Percentiles rank a stretch among this genome's conserved stretches.
Evolutionary conservation across 371 early-diverging fungal species (phyloP).

Genomic region (Coemansia sp.): DNA sequence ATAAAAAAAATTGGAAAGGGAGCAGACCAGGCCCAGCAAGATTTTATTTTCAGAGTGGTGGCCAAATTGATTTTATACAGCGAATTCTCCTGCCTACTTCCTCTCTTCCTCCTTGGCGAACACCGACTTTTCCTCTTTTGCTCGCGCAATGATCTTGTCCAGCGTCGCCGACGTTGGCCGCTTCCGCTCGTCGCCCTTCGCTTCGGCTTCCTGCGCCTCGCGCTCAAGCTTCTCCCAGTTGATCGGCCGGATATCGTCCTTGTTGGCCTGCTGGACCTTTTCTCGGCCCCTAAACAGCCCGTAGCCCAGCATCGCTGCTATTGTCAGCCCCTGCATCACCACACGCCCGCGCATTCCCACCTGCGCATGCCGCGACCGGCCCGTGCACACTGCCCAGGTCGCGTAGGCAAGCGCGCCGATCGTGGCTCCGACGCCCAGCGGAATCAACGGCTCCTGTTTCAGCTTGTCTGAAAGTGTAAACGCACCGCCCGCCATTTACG

Average conservation of each 20-base stretch:
- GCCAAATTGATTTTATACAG: too few relatives aligned
- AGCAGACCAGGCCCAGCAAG: too few relatives aligned
- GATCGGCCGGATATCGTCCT: conserved; percentile 26
- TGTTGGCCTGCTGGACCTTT: background rate
- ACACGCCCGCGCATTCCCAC: conserved; percentile 46
- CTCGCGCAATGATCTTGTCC: background rate
- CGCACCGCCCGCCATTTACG: conserved; percentile 11
- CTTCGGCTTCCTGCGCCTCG: conserved; percentile 32
- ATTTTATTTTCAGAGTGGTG: too few relatives aligned
- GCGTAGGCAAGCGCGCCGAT: conserved; percentile 41
- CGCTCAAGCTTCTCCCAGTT: conserved; percentile 43
- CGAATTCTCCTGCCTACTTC: too few relatives aligned
- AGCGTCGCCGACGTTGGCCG: background rate
- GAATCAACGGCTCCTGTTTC: conserved; percentile 41
- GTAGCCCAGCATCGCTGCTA: conserved; percentile 33
- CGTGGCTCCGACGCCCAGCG: conserved; percentile 35
- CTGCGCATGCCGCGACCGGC: conserved; percentile 24
- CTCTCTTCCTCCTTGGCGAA: too few relatives aligned
- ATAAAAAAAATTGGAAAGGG: too few relatives aligned
- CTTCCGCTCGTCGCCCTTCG: background rate
- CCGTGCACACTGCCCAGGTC: conserved; percentile 23
- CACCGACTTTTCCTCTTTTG: conserved; percentile 11
- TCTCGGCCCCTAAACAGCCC: conserved; percentile 11
- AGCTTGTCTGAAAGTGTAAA: conserved; percentile 13
- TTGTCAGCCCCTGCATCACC: conserved; percentile 35